Evolutionary conservation across 306 rosid genomes (phyloP), one percentile per base, ranked within the genome.

Genomic region (Mucuna pruriens): DNA sequence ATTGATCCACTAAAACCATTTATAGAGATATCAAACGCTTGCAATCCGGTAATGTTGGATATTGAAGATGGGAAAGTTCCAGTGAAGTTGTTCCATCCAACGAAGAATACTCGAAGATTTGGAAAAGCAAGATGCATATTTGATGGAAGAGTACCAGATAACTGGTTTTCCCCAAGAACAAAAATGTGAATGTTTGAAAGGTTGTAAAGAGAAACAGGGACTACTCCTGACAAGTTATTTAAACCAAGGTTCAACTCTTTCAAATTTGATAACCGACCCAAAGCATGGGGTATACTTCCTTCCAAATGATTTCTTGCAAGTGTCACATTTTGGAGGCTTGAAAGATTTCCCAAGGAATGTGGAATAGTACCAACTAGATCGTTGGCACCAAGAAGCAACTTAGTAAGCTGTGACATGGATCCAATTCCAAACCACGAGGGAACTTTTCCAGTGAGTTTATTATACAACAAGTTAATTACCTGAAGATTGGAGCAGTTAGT

Each of bases 151-250:
- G 55, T 42, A 33, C 77, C 80, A 0, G 3, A 57, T 39, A 84
- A 73, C 16, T 55, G 66, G 77, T 78, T 84, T 0, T 0, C 0
- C 7, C 3, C 7, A 0, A 83, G 46, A 9, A 8, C 26, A 45
- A 84, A 7, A 11, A 0, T 0, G 55, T 33, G n/a, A 10, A 84
- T 55, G 3, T 73, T 65, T 5, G 86, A 78, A 72, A 84, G 80
- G 31, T 84, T 84, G 15, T 84, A 84, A n/a, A 78, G 48, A n/a
- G 84, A 73, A 72, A 13, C 19, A 55, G 87, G 77, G 1, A 84
- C 29, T 33, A 2, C 12, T 23, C 77, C 84, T 0, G 77, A 73
- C 7, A 84, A 44, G 8, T 0, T 44, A 55, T 84, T 84, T 7
- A 0, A 0, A 3, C 31, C 60, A 3, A 78, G 10, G n/a, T 4